Evolutionary conservation across 176 grass and related monocot genomes (phyloP), one percentile per base, ranked within the genome.

Genomic region (Typha latifolia): DNA sequence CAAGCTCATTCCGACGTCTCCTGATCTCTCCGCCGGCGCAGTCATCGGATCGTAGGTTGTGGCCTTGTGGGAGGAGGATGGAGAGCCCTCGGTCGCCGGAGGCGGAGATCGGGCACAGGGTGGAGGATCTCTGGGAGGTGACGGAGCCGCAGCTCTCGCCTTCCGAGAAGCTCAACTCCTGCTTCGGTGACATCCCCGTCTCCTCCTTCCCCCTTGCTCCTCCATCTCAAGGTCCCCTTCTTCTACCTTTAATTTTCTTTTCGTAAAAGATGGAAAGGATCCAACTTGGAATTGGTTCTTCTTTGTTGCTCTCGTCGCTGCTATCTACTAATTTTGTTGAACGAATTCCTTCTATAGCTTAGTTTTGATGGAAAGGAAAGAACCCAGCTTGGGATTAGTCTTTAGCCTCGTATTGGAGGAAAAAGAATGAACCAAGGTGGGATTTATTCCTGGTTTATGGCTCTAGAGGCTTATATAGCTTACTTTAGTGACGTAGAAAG

Each of bases 81-180:
- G 93, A 97, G 11, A 89, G 85, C 69, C 83, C 93, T 51, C 76
- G 85, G 61, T 92, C 85, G 75, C 88, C 93, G 65, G 93, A 97
- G 85, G 85, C 93, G 78, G 83, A 80, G 85, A 89, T 97, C 65
- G 93, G 93, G 16, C 74, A 86, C 81, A 81, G 72, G 63, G 69
- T 97, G 57, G 93, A 97, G 80, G 88, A 97, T 77, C 80, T 92
- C 11, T 97, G 93, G 93, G 93, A 91, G 82, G 88, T 82, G 64
- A 68, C 74, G 69, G 78, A 97, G 93, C 83, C 93, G 78, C 88
- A 89, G 82, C 88, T 97, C 14, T 89, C 80, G 32, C 88, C 93
- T 18, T 91, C 93, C 0, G 88, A 97, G 78, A 97, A 97, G 63
- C 88, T 97, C 75, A 97, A 97, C 79, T 92, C 93, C 47, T 97